Percentiles rank a stretch among this genome's conserved stretches.
Conservation (phyloP, 441 rosid genomes). For the Gossypium schwendimanii region DNA sequence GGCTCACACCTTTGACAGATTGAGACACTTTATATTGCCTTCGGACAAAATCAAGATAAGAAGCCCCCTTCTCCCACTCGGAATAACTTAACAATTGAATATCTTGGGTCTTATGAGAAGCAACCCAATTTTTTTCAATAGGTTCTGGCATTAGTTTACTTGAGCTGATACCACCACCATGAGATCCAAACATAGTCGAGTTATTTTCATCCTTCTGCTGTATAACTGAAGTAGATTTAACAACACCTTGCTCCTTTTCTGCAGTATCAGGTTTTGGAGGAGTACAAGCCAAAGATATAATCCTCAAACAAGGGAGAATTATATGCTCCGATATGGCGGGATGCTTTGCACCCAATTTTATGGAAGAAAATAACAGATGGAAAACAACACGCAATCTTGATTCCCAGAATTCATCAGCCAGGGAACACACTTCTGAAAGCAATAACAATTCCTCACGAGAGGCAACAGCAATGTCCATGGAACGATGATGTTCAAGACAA, state of each 20-base stretch:
- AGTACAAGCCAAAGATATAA: constrained; percentile 95
- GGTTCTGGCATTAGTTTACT: constrained; percentile 47
- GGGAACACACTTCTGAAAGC: constrained; percentile 98
- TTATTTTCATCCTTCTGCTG: constrained; percentile 70
- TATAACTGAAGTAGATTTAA: constrained; percentile 45
- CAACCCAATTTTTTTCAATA: constrained; percentile 61
- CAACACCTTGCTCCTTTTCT: constrained; percentile 67
- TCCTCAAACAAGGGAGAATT: constrained; percentile 98
- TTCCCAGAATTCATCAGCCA: constrained; percentile 99
- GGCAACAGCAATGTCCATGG: constrained; percentile 95
- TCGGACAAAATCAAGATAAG: constrained; percentile 99
- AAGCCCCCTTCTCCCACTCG: constrained; percentile 99
- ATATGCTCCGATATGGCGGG: constrained; percentile 99
- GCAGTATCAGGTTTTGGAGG: constrained; percentile 97
- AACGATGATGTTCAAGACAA: constrained; percentile 99
- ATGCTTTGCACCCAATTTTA: constrained; percentile 98
- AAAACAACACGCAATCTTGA: constrained; percentile 94
- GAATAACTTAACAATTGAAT: constrained; percentile 87
- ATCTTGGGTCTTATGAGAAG: constrained; percentile 69
- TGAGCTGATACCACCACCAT: constrained; percentile 29
- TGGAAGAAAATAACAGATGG: constrained; percentile 92
- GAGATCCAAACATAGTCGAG: constrained; percentile 36
- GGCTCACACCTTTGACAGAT: constrained; percentile 60
- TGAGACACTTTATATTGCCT: constrained; percentile 96
- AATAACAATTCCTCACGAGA: constrained; percentile 93